Evolutionary conservation across 345 rosid species (phyloP).

Genomic region (Cardamine chenopodiifolia): DNA sequence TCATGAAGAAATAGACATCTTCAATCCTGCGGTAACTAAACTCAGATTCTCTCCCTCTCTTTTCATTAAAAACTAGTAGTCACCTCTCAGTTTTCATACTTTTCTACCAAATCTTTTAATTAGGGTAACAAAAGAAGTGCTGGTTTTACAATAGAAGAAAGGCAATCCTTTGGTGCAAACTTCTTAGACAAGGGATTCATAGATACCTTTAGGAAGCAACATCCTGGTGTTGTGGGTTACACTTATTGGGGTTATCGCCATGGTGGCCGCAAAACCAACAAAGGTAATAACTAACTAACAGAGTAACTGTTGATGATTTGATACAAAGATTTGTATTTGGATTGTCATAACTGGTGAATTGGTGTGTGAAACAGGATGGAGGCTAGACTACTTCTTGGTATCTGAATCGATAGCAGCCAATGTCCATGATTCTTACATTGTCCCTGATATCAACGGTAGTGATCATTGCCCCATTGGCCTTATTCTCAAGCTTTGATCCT

Average conservation of each 20-base stretch:
- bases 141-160: slow-evolving; percentile 86
- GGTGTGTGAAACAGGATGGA: slow-evolving; percentile 73
- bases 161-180: slow-evolving; percentile 72
- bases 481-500: slow-evolving; percentile 57
- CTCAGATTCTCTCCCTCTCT: not conserved
- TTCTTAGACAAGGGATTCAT: slow-evolving; percentile 80
- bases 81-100: slow-evolving; percentile 21
- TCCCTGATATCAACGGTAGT: slow-evolving; percentile 84
- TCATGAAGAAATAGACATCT: slow-evolving; percentile 92
- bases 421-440: slow-evolving; percentile 84
- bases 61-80: not conserved
- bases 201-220: slow-evolving; percentile 90
- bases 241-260: slow-evolving; percentile 95
- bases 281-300: slow-evolving; percentile 43
- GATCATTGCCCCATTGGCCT: slow-evolving; percentile 95
- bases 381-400: slow-evolving; percentile 93
- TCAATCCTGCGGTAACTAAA: slow-evolving; percentile 69
- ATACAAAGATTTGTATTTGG: slow-evolving; percentile 1
- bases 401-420: slow-evolving; percentile 74
- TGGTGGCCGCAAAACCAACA: slow-evolving; percentile 80
- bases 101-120: not conserved
- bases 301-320: slow-evolving; percentile 1
- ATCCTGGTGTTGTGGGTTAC: slow-evolving; percentile 84
- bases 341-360: slow-evolving; percentile 18
- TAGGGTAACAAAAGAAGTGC: slow-evolving; percentile 97